Conservation (phyloP, 495 filamentous ascomycete species). For the Annulohypoxylon moriforme region DNA sequence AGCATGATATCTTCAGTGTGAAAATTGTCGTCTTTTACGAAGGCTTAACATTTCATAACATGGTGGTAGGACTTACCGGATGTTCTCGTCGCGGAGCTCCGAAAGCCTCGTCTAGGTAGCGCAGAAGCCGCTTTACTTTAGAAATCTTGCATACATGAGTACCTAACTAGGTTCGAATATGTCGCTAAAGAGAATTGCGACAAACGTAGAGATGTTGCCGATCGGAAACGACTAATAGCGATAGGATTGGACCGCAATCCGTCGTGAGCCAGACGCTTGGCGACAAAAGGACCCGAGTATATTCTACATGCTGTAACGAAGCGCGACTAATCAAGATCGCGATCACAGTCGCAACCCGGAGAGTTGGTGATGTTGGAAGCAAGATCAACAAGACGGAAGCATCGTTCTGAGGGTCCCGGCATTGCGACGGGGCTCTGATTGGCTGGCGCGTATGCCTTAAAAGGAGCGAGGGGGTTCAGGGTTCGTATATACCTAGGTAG, state of each 20-base stretch:
- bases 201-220: neutral
- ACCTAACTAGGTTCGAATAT: neutral
- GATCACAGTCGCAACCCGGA: conserved; percentile 36
- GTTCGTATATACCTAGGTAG: conserved; percentile 4
- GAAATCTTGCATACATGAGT: too few relatives aligned
- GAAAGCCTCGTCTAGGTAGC: too few relatives aligned
- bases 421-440: conserved; percentile 39
- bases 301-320: neutral
- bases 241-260: neutral
- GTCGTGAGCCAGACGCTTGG: conserved; percentile 28
- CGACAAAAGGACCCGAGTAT: conserved; percentile 26
- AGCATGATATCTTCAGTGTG: too few relatives aligned
- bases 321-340: conserved; percentile 36
- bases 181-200: neutral
- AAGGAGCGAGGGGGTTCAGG: conserved; percentile 18
- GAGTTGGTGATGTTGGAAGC: conserved; percentile 35
- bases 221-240: neutral
- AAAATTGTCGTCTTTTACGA: too few relatives aligned
- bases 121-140: neutral
- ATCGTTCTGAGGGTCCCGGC: conserved; percentile 15
- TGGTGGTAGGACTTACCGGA: too few relatives aligned
- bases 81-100: too few relatives aligned
- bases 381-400: conserved; percentile 35
- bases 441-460: conserved; percentile 7
- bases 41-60: too few relatives aligned